These are phyloP conservation scores for Rubroboletus pulcherrimus DNA, from an alignment of 768 basidiomycete genomes.

Conservation along the genomic window DNA sequence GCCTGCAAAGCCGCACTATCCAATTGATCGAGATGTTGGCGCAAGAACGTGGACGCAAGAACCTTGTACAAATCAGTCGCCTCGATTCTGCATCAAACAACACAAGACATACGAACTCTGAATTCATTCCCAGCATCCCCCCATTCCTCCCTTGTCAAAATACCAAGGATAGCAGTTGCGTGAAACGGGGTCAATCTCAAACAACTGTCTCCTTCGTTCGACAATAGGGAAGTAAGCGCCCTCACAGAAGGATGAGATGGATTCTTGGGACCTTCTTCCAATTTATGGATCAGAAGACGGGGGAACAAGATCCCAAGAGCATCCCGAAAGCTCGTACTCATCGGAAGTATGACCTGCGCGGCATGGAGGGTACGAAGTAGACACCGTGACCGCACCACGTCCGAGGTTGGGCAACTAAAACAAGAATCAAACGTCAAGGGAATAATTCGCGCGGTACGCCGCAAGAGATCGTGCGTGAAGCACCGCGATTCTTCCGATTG, in stretches of 20 bases:
- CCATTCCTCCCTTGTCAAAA: slow-evolving; percentile 40
- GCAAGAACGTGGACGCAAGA: slow-evolving; percentile 31
- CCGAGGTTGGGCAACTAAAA: slow-evolving; percentile 34
- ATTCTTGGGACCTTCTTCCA: slow-evolving; percentile 40
- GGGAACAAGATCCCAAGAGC: slow-evolving; percentile 31
- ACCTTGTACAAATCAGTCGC: slow-evolving; percentile 14
- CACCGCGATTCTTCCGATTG: slow-evolving; percentile 44
- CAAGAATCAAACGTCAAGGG: slow-evolving; percentile 42
- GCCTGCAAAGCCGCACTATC: slow-evolving; percentile 22
- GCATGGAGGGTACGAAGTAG: slow-evolving; percentile 40
- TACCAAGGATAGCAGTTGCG: slow-evolving; percentile 33
- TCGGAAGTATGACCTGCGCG: slow-evolving; percentile 25
- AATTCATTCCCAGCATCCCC: slow-evolving; percentile 30
- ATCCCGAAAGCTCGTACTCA: slow-evolving; percentile 22
- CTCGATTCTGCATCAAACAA: not conserved
- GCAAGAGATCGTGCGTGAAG: slow-evolving; percentile 48
- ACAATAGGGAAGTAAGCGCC: slow-evolving; percentile 22
- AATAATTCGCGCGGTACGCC: slow-evolving; percentile 38
- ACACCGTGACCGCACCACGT: slow-evolving; percentile 34
- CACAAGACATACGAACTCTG: slow-evolving; percentile 27
- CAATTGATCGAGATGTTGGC: slow-evolving; percentile 27
- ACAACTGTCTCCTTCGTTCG: slow-evolving; percentile 22
- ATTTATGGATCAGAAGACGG: slow-evolving; percentile 31
- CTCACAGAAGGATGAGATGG: slow-evolving; percentile 12
- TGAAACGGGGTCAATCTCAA: slow-evolving; percentile 32